A percentile compares a stretch with the other conserved stretches of the same genome.
Evolutionary conservation across 345 rosid genomes (phyloP).

Genomic region (Populus euphratica): DNA sequence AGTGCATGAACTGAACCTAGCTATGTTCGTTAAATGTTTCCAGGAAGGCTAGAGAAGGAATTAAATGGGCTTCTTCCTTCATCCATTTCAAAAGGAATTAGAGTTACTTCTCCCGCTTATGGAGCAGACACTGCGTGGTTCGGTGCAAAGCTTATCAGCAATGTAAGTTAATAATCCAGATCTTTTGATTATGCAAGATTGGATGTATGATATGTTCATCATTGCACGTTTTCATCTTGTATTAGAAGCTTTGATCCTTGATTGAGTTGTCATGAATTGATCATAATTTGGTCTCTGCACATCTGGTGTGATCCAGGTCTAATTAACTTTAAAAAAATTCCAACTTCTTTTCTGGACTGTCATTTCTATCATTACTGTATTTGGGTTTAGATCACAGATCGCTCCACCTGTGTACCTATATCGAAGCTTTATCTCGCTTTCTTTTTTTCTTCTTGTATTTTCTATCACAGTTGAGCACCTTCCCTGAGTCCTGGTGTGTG

Average conservation of each 20-base stretch:
- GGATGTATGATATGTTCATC: too few species aligned
- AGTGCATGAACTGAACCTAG: background rate
- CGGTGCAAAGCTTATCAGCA: constrained; percentile 80
- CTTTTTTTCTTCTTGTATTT: background rate
- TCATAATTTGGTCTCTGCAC: too few species aligned
- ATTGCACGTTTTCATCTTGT: too few species aligned
- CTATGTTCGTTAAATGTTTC: constrained; percentile 12
- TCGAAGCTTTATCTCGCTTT: background rate
- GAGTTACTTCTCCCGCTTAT: constrained; percentile 65
- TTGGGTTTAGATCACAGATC: too few species aligned
- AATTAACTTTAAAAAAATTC: too few species aligned
- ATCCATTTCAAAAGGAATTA: constrained; percentile 51
- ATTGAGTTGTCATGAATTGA: too few species aligned
- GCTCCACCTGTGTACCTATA: too few species aligned
- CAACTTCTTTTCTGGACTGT: background rate
- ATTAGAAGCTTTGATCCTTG: too few species aligned
- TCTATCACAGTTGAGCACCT: constrained; percentile 64
- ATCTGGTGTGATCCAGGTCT: too few species aligned
- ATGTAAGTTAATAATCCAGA: constrained; percentile 47
- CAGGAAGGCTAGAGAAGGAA: constrained; percentile 88
- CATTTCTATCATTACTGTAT: too few species aligned
- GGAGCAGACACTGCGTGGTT: constrained; percentile 84
- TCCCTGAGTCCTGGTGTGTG: constrained; percentile 75
- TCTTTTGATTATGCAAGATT: background rate
- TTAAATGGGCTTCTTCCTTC: constrained; percentile 54